Conservation (phyloP, 495 filamentous ascomycete genomes). For the Coniosporium apollinis region DNA sequence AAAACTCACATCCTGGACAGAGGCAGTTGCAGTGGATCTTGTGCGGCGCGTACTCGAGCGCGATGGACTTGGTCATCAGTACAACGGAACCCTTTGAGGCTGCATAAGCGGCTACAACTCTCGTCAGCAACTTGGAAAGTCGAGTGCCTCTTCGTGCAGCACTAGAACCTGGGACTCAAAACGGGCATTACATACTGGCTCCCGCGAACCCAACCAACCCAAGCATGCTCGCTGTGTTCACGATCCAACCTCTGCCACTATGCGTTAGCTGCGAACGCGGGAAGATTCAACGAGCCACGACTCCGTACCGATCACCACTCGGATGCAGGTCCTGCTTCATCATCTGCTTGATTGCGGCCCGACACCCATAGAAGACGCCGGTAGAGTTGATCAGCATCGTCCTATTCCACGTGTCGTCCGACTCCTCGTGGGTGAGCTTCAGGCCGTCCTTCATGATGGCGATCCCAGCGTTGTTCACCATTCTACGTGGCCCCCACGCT, state of each 20-base stretch:
- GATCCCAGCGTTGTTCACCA: conserved; percentile 14
- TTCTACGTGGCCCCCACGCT: conserved; percentile 2
- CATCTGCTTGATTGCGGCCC: conserved; percentile 14
- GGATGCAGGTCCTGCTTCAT: conserved; percentile 13
- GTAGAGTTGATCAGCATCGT: conserved; percentile 9
- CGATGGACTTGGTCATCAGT: conserved; percentile 13
- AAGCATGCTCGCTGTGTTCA: conserved; percentile 11
- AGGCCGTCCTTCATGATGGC: background rate
- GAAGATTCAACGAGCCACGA: too few species aligned
- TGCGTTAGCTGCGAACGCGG: too few species aligned
- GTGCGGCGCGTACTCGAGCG: conserved; percentile 11
- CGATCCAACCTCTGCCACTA: conserved; percentile 14
- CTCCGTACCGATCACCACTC: conserved; percentile 12
- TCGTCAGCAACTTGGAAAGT: background rate
- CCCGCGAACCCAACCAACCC: conserved; percentile 4
- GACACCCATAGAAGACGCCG: conserved; percentile 14
- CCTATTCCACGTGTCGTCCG: conserved; percentile 4
- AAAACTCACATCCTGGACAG: conserved; percentile 5
- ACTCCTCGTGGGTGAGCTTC: background rate
- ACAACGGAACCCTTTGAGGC: conserved; percentile 11
- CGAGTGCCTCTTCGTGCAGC: background rate
- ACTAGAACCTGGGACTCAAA: background rate
- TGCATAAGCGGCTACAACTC: conserved; percentile 2
- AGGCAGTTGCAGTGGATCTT: conserved; percentile 5
- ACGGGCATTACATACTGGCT: too few species aligned